These are phyloP conservation scores for Beta lomatogona DNA, from an alignment of 179 eudicot genomes.

Conservation along the genomic window DNA sequence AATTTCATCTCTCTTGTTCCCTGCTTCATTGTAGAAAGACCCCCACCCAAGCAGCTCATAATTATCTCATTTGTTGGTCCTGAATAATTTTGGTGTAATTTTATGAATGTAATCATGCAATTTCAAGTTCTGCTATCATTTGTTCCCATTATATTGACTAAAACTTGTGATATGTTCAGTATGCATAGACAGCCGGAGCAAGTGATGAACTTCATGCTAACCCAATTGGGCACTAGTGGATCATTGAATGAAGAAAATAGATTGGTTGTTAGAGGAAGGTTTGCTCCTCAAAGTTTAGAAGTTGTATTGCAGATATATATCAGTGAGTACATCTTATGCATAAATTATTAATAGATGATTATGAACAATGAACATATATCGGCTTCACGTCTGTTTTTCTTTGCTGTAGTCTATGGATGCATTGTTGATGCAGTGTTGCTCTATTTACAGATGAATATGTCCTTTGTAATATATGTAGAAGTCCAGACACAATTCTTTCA, in stretches of 20 bases:
- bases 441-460: conserved; percentile 47
- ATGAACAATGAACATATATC: not conserved
- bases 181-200: conserved; percentile 54
- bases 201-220: conserved; percentile 41
- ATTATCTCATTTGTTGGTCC: not conserved
- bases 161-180: conserved; percentile 24
- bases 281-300: conserved; percentile 42
- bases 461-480: conserved; percentile 42
- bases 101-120: not conserved
- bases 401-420: not conserved
- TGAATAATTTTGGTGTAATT: not conserved
- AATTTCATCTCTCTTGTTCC: not conserved
- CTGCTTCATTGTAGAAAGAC: not conserved
- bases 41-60: not conserved
- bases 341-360: not conserved
- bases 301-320: conserved; percentile 40
- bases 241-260: conserved; percentile 48
- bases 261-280: conserved; percentile 42
- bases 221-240: conserved; percentile 46
- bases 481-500: conserved; percentile 46
- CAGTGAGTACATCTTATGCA: conserved; percentile 33
- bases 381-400: not conserved
- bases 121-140: not conserved
- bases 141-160: not conserved
- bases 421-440: not conserved